These are phyloP conservation scores for Aspergillus sojae DNA, from an alignment of 2,329 filamentous ascomycete species.

Conservation along the genomic window DNA sequence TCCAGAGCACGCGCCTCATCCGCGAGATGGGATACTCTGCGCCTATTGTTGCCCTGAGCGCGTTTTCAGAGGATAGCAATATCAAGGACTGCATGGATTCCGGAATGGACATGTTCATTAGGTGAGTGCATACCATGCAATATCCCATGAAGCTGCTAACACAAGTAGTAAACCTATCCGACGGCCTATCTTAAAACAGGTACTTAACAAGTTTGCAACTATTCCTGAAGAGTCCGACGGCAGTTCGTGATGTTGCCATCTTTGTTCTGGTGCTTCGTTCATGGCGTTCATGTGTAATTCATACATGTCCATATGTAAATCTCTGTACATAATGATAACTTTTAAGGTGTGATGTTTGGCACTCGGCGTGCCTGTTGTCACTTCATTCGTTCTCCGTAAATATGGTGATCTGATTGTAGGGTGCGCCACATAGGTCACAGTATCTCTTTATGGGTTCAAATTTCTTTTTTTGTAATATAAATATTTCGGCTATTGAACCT, in stretches of 20 bases:
- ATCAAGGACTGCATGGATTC: slow-evolving; percentile 83
- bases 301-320: not conserved
- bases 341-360: not conserved
- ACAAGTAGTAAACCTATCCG: slow-evolving; percentile 64
- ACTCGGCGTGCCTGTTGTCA: too few relatives aligned
- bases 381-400: too few relatives aligned
- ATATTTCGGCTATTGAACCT: too few relatives aligned
- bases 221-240: slow-evolving; percentile 67
- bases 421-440: too few relatives aligned
- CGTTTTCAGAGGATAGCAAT: slow-evolving; percentile 88
- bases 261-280: not conserved
- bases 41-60: slow-evolving; percentile 87
- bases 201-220: slow-evolving; percentile 76
- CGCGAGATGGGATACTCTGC: slow-evolving; percentile 82
- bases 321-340: not conserved
- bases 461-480: too few relatives aligned
- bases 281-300: not conserved
- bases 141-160: not conserved
- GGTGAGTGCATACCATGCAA: slow-evolving; percentile 21
- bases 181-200: slow-evolving; percentile 81
- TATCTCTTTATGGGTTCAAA: too few relatives aligned
- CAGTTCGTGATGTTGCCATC: not conserved
- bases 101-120: slow-evolving; percentile 89
- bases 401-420: too few relatives aligned
- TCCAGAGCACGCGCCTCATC: slow-evolving; percentile 84